Evolutionary conservation across 1,139 yeast species (phyloP), one percentile per base, ranked within the genome.

Genomic region (Magnusiomyces magnusii): DNA sequence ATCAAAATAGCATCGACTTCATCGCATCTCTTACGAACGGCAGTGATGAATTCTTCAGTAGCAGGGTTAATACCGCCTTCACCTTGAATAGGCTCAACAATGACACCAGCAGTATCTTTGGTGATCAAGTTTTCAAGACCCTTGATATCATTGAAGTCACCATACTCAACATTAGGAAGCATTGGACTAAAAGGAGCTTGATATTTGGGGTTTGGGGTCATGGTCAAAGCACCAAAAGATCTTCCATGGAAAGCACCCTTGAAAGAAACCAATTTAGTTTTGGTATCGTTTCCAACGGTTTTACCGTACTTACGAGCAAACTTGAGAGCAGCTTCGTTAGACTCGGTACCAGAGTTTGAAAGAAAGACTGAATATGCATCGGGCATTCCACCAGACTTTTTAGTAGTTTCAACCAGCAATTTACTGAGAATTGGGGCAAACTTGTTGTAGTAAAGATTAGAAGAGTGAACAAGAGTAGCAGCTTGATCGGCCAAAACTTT

Each of bases 31-130:
- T 82, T 73, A 65, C 87, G 84, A 70, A 93, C 76, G 57, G 83
- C 83, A 2, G 77, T 69, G 64, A 93, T 77, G 68, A 90, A 91
- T 51, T 83, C 88, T 0, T 74, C 68, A 36, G 81, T 79, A 58
- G 89, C 80, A 24, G 84, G 82, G 67, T 85, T 84, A 25, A 93
- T 85, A 62, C 99, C 99, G 59, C 99, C 99, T 76, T 93, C 99
- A 65, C 98, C 99, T 76, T 93, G 99, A 61, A 93, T 85, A 24
- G 99, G 99, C 75, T 93, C 99, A 49, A 93, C 84, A 59, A 93
- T 92, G 47, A 93, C 95, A 57, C 92, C 99, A 68, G 96, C 90
- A 0, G 97, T 86, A 67, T 86, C 83, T 10, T 86, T 87, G 62
- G 80, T 80, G 58, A 91, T 84, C 21, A 84, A 68, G 1, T 72